Base-by-base conservation (phyloP, 257 asterid species). In the Jacaranda copaia region DNA sequence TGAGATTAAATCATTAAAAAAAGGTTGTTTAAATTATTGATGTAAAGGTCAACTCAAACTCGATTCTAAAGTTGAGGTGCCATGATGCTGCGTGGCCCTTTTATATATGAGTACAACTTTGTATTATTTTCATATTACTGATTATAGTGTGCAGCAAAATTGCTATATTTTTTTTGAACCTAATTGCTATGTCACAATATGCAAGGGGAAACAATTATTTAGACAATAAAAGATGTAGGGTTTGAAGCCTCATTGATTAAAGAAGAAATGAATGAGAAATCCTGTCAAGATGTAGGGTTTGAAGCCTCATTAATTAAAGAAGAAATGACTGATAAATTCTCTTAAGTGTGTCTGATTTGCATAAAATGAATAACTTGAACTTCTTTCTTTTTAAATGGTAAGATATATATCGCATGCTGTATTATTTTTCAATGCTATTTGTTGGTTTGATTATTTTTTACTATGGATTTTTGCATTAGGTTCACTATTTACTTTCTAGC, bases 141-240 rank as follows among this genome's bases (percentile, higher is more conserved):
- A 8, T 65, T 15, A 63, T 16, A 8, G 36, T 49, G 14, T 39
- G 55, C 11, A 40, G 20, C 36, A 18, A 32, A 25, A 8, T 9
- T 42, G 15, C n/a, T 19, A 63, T 38, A 64, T 42, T 36, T 38
- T 15, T 38, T 43, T 61, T 61, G 5, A 58, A 60, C 68, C 39
- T 43, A 55, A 57, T 36, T 48, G 85, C 88, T 66, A 77, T 84
- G 70, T 12, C 62, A 63, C 15, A 9, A 71, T 72, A 18, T 57
- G 51, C 72, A 87, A 92, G 90, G 87, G 35, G 91, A 89, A 61
- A 72, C 19, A 5, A 89, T 87, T 49, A 78, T 87, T 0, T 89
- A 89, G 70, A 79, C 86, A 3, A 86, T 81, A 2, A 84, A 79
- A 79, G 62, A 8, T 87, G 96, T 68, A 74, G 84, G 49, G 68